A percentile compares a stretch with the other conserved stretches of the same genome.
phyloP scores from a whole-genome alignment of 2,329 filamentous ascomycete genomes.

The Curvularia verruculosa region DNA sequence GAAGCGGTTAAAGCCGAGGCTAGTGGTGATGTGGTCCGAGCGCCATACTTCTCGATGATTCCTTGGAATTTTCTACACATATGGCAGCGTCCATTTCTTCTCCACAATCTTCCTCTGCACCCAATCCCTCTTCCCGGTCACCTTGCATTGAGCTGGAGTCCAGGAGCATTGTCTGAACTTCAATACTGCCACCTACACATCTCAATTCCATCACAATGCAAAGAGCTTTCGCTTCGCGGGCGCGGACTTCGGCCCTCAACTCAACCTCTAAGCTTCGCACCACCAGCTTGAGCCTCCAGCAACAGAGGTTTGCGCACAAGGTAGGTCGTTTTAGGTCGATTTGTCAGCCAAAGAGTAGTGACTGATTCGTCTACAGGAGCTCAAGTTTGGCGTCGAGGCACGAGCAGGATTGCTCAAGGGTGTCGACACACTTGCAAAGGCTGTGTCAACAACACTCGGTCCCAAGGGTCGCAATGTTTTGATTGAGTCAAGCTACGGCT shows the following conservation, averaged over 20 bases:
- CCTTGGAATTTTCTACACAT: conserved; percentile 17
- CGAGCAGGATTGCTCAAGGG: conserved; percentile 87
- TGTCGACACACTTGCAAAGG: conserved; percentile 95
- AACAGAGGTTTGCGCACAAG: conserved; percentile 98
- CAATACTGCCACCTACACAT: conserved; percentile 25
- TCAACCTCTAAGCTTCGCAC: conserved; percentile 59
- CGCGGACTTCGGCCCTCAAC: conserved; percentile 80
- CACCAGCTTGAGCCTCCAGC: conserved; percentile 73
- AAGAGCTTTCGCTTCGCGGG: conserved; percentile 83
- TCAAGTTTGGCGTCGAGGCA: conserved; percentile 97
- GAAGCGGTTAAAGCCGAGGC: conserved; percentile 15
- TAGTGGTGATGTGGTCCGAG: conserved; percentile 15
- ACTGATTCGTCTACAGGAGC: conserved; percentile 65
- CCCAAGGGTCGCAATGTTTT: conserved; percentile 98
- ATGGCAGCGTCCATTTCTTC: conserved; percentile 16
- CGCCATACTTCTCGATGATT: conserved; percentile 21
- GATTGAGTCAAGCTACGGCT: conserved; percentile 98
- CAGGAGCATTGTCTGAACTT: conserved; percentile 42
- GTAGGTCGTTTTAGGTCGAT: conserved; percentile 56
- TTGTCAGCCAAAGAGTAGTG: neutral
- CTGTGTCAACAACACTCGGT: conserved; percentile 92
- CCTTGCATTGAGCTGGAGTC: conserved; percentile 47
- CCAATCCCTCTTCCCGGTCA: conserved; percentile 37
- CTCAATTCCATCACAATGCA: conserved; percentile 72
- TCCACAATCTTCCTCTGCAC: conserved; percentile 31